Evolutionary conservation across 108 stramenopile species (phyloP).

Genomic region (Pseudonitzschia multistriata): DNA sequence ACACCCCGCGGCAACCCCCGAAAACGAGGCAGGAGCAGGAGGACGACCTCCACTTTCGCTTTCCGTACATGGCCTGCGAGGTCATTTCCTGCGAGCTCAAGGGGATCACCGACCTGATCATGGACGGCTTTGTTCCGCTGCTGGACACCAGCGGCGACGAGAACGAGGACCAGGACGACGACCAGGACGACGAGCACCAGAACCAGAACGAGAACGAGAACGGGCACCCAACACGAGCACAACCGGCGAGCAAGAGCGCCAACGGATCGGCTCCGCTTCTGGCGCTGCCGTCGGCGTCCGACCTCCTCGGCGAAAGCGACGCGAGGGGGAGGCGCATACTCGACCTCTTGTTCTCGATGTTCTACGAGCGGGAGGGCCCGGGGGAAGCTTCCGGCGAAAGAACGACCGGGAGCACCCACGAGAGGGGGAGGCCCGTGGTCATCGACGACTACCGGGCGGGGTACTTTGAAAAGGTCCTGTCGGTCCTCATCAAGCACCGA

Average conservation of each 20-base stretch:
- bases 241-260: background rate
- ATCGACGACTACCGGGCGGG: constrained; percentile 91
- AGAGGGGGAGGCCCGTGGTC: no score
- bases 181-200: background rate
- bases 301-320: background rate
- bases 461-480: constrained; percentile 92
- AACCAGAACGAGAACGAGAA: background rate
- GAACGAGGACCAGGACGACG: constrained; percentile 2
- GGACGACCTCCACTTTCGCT: constrained; percentile 59
- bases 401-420: no score
- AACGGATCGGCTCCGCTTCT: background rate
- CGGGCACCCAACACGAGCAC: no score
- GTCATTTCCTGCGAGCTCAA: constrained; percentile 92
- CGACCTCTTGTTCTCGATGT: constrained; percentile 73
- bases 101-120: constrained; percentile 72
- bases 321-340: constrained; percentile 37
- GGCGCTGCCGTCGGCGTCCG: background rate
- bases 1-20: background rate
- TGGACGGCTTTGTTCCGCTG: constrained; percentile 62
- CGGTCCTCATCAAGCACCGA: constrained; percentile 69
- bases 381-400: no score
- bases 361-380: constrained; percentile 68
- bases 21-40: constrained; percentile 33
- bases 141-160: constrained; percentile 2
- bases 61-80: constrained; percentile 96